phyloP scores from a whole-genome alignment of 1,284 basidiomycete genomes.

The Ustilago trichophora region DNA sequence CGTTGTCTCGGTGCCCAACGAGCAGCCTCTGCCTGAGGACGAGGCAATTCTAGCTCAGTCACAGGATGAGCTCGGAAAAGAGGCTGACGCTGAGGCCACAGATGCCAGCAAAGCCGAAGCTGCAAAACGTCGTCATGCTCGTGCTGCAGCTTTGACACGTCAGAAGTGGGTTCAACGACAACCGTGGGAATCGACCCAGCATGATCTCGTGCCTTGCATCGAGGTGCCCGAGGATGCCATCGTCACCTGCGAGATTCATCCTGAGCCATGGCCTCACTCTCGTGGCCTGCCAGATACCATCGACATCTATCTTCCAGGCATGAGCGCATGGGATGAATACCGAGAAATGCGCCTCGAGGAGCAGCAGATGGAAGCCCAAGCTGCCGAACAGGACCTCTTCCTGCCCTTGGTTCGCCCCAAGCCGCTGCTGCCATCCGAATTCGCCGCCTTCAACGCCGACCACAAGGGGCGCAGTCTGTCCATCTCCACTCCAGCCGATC shows the following conservation, averaged over 20 bases:
- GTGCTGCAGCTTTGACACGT: conserved; percentile 18
- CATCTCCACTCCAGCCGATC: conserved; percentile 52
- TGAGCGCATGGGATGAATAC: conserved; percentile 58
- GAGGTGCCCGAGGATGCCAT: conserved; percentile 20
- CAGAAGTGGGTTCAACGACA: conserved; percentile 24
- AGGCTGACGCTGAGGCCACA: not conserved
- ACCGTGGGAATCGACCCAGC: conserved; percentile 9
- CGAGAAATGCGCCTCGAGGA: conserved; percentile 37
- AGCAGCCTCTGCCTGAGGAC: conserved; percentile 26
- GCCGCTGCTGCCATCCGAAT: conserved; percentile 9
- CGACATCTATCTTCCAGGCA: conserved; percentile 61
- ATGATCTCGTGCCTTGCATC: conserved; percentile 10
- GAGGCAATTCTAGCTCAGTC: conserved; percentile 20
- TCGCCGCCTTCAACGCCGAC: conserved; percentile 5
- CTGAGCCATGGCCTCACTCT: conserved; percentile 39
- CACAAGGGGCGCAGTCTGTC: conserved; percentile 25
- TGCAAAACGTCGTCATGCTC: conserved; percentile 11
- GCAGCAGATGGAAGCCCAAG: conserved; percentile 26
- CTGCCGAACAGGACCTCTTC: conserved; percentile 4
- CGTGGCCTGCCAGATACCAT: conserved; percentile 54
- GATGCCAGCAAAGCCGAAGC: not conserved
- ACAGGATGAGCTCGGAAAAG: not conserved
- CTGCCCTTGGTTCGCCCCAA: not conserved
- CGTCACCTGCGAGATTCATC: conserved; percentile 31
- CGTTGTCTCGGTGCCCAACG: conserved; percentile 40